These are phyloP conservation scores for Coriaria nepalensis DNA, from an alignment of 306 rosid species.

Conservation along the genomic window DNA sequence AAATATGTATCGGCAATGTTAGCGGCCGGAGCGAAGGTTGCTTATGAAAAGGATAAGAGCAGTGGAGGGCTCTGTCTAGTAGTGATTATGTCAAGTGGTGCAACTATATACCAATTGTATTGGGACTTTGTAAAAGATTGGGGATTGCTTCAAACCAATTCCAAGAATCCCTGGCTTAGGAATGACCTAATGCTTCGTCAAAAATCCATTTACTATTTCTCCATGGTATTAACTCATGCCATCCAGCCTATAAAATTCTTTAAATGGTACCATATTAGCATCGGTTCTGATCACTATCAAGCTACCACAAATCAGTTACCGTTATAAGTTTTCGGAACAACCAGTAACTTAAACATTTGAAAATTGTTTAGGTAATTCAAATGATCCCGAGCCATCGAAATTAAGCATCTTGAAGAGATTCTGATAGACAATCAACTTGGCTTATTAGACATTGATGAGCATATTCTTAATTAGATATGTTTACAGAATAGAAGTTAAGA, in stretches of 20 bases:
- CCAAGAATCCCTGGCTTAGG: constrained; percentile 97
- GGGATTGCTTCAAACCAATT: constrained; percentile 94
- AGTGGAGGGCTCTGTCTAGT: constrained; percentile 78
- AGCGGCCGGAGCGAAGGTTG: constrained; percentile 97
- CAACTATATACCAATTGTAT: constrained; percentile 90
- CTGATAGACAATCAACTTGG: too few species aligned
- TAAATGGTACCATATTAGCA: too few species aligned
- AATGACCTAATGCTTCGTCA: constrained; percentile 76
- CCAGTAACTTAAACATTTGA: too few species aligned
- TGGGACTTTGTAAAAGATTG: constrained; percentile 99
- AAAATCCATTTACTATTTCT: constrained; percentile 74
- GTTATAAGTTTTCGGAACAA: too few species aligned
- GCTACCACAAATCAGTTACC: too few species aligned
- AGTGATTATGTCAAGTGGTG: constrained; percentile 78
- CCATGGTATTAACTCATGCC: constrained; percentile 58
- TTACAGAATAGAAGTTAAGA: too few species aligned
- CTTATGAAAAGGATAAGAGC: constrained; percentile 67
- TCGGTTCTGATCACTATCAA: too few species aligned
- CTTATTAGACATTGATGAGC: too few species aligned
- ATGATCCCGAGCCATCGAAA: too few species aligned
- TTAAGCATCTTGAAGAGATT: too few species aligned
- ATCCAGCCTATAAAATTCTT: neutral
- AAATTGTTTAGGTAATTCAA: too few species aligned
- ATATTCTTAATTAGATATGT: too few species aligned
- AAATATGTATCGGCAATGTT: constrained; percentile 97